phyloP scores from a whole-genome alignment of 257 asterid species.

The Agastache rugosa region DNA sequence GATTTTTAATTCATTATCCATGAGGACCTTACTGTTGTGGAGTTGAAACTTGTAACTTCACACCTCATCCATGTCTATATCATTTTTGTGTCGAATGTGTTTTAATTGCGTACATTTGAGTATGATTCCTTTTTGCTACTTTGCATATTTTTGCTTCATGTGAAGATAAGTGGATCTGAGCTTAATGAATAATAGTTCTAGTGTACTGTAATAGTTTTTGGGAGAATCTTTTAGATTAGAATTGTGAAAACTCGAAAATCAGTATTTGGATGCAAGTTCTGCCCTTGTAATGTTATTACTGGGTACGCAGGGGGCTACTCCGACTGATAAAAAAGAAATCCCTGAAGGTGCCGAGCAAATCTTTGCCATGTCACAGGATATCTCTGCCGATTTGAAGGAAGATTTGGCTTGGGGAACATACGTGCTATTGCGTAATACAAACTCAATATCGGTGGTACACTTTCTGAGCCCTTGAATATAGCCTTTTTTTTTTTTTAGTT shows the following conservation, averaged over 20 bases:
- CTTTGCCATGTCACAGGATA: conserved; percentile 64
- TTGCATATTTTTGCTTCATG: conserved; percentile 9
- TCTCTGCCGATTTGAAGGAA: conserved; percentile 64
- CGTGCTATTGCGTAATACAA: conserved; percentile 79
- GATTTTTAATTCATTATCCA: not conserved
- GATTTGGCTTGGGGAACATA: conserved; percentile 98
- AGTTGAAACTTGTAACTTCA: conserved; percentile 18
- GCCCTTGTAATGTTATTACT: not conserved
- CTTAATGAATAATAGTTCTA: not conserved
- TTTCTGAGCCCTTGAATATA: conserved; percentile 26
- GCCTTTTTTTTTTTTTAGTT: not conserved
- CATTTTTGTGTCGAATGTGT: not conserved
- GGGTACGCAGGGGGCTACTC: conserved; percentile 71
- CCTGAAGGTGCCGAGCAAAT: conserved; percentile 78
- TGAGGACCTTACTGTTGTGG: not conserved
- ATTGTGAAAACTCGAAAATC: not conserved
- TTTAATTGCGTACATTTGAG: no score
- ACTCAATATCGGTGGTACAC: conserved; percentile 87
- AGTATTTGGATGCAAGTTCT: conserved; percentile 11
- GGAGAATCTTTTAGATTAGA: not conserved
- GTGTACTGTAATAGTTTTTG: not conserved
- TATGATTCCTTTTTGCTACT: conserved; percentile 3
- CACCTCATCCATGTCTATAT: not conserved
- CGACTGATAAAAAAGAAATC: conserved; percentile 55
- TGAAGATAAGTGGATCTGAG: not conserved